Evolutionary conservation across 805 yeast species (phyloP).

Genomic region (Metschnikowia santaceciliae): DNA sequence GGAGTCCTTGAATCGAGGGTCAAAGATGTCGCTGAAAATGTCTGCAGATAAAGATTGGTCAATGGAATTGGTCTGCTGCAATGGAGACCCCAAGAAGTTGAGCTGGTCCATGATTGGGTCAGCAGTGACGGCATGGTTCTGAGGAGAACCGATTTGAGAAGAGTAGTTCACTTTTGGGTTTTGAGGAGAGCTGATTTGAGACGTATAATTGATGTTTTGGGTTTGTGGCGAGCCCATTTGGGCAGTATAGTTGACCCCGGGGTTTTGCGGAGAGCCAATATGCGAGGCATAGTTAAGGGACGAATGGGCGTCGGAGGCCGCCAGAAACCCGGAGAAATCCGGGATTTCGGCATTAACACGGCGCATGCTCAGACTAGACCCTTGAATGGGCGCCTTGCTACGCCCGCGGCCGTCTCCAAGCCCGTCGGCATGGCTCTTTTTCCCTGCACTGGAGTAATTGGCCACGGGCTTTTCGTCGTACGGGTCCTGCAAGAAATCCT

Average conservation of each 20-base stretch:
- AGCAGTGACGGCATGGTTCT: not conserved
- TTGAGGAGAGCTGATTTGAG: not conserved
- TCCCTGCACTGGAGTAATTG: not conserved
- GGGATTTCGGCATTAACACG: not conserved
- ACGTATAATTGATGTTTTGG: not conserved
- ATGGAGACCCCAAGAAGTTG: slow-evolving; percentile 17
- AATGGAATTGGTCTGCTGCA: slow-evolving; percentile 9
- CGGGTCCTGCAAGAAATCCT: slow-evolving; percentile 11
- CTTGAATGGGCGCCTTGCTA: no score
- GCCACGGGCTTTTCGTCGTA: slow-evolving; percentile 6
- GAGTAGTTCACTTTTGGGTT: not conserved
- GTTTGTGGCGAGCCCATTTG: not conserved
- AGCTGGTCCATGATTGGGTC: slow-evolving; percentile 17
- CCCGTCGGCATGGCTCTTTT: not conserved
- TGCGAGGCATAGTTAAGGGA: not conserved
- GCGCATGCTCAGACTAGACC: no score
- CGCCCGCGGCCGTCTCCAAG: not conserved
- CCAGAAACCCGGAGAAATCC: not conserved
- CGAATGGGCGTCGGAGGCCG: not conserved
- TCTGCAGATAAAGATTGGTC: slow-evolving; percentile 7
- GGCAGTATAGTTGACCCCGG: no score
- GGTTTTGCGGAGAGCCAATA: not conserved
- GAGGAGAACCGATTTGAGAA: not conserved
- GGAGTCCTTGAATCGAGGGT: not conserved
- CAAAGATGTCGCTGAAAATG: not conserved